A percentile compares a stretch with the other conserved stretches of the same genome.
These are phyloP conservation scores for Pseudocercospora eumusae DNA, from an alignment of 2,329 filamentous ascomycete genomes.

Conservation along the genomic window DNA sequence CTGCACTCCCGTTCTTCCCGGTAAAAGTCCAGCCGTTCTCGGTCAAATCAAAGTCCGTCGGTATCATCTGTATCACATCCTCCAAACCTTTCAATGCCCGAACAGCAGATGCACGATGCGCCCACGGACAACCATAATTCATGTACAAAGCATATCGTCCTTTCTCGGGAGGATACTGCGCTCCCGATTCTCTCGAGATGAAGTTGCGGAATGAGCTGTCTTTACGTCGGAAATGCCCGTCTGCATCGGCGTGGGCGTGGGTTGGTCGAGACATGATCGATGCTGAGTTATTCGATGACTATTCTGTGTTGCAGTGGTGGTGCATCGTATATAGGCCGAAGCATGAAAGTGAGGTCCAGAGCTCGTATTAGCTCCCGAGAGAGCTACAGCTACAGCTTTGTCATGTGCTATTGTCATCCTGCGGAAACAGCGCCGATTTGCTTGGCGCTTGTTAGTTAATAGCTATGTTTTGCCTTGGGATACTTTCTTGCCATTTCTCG, in stretches of 20 bases:
- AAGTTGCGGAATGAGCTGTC: slow-evolving; percentile 58
- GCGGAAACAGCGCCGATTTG: not conserved
- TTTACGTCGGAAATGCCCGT: slow-evolving; percentile 57
- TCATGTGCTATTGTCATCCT: not conserved
- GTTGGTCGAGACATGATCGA: not conserved
- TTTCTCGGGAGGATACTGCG: slow-evolving; percentile 60
- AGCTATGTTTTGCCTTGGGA: not conserved
- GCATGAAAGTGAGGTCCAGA: not conserved
- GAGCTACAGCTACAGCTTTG: not conserved
- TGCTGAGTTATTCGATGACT: no score
- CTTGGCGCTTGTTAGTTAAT: not conserved
- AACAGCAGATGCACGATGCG: slow-evolving; percentile 54
- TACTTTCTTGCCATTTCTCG: not conserved
- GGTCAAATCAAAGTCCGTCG: slow-evolving; percentile 45
- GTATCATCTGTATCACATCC: slow-evolving; percentile 51
- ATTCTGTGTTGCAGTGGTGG: not conserved
- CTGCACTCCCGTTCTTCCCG: slow-evolving; percentile 55
- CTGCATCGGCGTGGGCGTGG: slow-evolving; percentile 39
- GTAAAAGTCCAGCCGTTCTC: slow-evolving; percentile 70
- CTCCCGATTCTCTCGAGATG: slow-evolving; percentile 54
- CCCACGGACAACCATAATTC: slow-evolving; percentile 65
- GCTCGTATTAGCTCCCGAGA: not conserved
- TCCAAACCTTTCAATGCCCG: slow-evolving; percentile 55
- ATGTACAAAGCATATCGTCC: slow-evolving; percentile 64
- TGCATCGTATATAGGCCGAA: not conserved